Evolutionary conservation across 495 filamentous ascomycete species (phyloP), one percentile per base, ranked within the genome.

Genomic region (Ramalina peruviana): DNA sequence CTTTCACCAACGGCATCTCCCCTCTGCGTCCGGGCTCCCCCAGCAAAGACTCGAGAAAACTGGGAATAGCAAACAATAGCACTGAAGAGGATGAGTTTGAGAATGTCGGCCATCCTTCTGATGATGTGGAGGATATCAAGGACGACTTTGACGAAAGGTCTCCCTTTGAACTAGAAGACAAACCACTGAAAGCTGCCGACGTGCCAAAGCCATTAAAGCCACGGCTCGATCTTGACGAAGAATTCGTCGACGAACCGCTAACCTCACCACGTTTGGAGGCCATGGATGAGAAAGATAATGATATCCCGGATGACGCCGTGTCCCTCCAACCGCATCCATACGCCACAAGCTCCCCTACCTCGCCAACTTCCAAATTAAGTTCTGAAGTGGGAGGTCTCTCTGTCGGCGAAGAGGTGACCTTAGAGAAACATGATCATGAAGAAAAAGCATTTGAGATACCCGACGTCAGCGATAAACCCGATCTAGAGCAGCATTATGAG

Each of bases 81-180:
- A 80, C 79, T 11, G 92, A 96, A 49, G 89, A 95, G 48, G 90
- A 97, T 60, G 88, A 86, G 0, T 98, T 95, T 58, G 92, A 98
- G 63, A 87, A 95, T 62, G 88, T 98, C 17, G 76, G 77, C 16
- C 76, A 80, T 46, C 74, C 77, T 17, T 76, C 77, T 3, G 83
- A 83, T 41, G 68, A 84, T 41, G 72, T 72, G 6, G 82, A 86
- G 43, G 81, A 84, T 43, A 69, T 69, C 41, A 72, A 73, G 43
- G 70, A 74, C 26, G 67, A 72, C 42, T 66, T 70, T 36, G 68
- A 72, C 46, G 51, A 53, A 47, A 58, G 59, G 41, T 41, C 54
- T 17, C 43, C 51, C 6, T 60, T 58, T 25, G 59, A 60, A 30
- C 46, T 52, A 38, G 54, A 58, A 44, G 43, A 19, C 20, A 27